Evolutionary conservation across 164 flowering plant species (phyloP), one percentile per base, ranked within the genome.

Genomic region (Vitis rotundifolia): DNA sequence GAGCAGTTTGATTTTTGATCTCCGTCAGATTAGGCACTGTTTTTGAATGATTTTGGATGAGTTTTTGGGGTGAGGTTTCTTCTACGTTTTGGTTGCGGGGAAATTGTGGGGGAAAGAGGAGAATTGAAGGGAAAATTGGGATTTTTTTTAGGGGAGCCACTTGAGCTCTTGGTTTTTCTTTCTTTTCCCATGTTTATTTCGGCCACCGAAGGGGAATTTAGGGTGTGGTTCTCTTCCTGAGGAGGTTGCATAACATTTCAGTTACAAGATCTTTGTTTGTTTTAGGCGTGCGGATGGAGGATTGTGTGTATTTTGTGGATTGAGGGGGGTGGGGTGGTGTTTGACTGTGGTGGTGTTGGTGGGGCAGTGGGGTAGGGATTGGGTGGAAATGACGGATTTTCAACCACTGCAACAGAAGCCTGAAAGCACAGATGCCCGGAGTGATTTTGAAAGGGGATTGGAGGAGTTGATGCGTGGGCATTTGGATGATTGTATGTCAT

Each of bases 391-490:
- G 99, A 77, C 87, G 1, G 94, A 93, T 78, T 74, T 82, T 73
- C 81, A 80, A 66, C 79, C 78, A 47, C 60, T 90, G 77, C 96
- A 86, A 72, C 99, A 89, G 79, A 91, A 95, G 77, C 90, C 88
- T 14, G 98, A 91, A 66, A 83, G 85, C 49, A 65, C 83, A 0
- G 85, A 84, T 76, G 87, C 81, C 18, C 78, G 76, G 3, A 71
- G 80, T 0, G 94, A 92, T 15, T 91, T 92, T 56, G 91, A 87
- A 81, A 73, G 88, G 37, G 97, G 94, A 7, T 76, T 88, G 75
- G 97, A 95, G 87, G 97, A 89, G 80, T 79, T 91, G 16, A 82
- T 93, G 97, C 76, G 92, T 18, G 97, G 89, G 26, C 96, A 84
- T 66, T 82, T 91, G 80, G 94, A 89, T 67, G 92, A 89, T 47